Conservation (phyloP, 495 filamentous ascomycete species). For the Aspergillus affinis region DNA sequence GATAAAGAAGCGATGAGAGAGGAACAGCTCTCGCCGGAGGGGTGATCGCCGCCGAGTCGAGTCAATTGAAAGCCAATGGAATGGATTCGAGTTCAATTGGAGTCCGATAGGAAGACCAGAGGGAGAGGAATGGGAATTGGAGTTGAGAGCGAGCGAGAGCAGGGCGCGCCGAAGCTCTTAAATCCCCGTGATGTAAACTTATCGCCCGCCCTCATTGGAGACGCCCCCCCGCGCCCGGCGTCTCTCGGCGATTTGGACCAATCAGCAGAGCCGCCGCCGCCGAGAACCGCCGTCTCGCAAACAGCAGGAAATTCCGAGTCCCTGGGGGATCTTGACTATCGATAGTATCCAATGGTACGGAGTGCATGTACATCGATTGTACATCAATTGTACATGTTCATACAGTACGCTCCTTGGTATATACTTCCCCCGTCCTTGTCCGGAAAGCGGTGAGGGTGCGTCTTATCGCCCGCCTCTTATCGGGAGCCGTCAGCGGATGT, state of each 20-base stretch:
- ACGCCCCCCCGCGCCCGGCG: conserved; percentile 6
- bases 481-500: too few species aligned
- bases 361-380: too few species aligned
- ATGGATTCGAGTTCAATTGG: too few species aligned
- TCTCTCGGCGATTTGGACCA: conserved; percentile 22
- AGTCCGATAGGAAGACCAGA: neutral
- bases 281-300: conserved; percentile 1
- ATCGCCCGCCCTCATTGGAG: neutral
- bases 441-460: neutral
- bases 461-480: too few species aligned
- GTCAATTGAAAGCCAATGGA: neutral
- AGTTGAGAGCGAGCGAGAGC: too few species aligned
- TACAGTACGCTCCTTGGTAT: too few species aligned
- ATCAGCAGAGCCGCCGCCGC: conserved; percentile 10
- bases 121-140: neutral
- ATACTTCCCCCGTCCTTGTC: neutral
- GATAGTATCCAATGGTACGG: too few species aligned
- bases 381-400: too few species aligned
- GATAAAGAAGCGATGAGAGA: conserved; percentile 3
- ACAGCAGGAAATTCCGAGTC: too few species aligned
- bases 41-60: neutral
- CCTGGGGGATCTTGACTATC: too few species aligned
- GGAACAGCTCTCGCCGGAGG: conserved; percentile 1
- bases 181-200: neutral
- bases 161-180: neutral